Percentiles rank a stretch among this genome's conserved stretches.
Evolutionary conservation across 257 asterid genomes (phyloP).

Genomic region (Capsicum chinense): DNA sequence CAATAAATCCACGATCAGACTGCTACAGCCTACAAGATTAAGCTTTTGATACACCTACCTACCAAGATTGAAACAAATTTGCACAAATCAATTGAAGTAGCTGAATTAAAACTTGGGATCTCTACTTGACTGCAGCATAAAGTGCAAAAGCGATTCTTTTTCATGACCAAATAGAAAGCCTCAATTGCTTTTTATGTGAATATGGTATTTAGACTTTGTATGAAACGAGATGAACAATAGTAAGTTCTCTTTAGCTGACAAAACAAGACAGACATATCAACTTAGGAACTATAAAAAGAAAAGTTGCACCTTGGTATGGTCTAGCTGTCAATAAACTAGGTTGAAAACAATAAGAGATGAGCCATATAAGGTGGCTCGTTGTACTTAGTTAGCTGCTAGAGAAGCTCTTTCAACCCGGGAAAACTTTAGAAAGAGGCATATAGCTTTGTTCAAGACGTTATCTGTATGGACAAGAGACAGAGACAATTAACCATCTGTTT

Average conservation of each 20-base stretch:
- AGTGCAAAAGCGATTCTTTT: neutral
- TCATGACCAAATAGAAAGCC: neutral
- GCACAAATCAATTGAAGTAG: neutral
- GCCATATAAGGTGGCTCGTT: no score
- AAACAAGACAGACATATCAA: no score
- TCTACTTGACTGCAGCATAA: neutral
- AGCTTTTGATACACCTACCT: neutral
- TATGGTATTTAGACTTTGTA: neutral
- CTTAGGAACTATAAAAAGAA: no score
- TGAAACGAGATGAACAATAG: constrained; percentile 6
- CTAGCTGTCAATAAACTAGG: no score
- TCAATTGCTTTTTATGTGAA: neutral
- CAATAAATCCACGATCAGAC: neutral
- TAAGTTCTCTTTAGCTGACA: neutral
- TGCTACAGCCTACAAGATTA: neutral
- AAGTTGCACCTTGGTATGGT: no score
- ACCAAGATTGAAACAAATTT: neutral
- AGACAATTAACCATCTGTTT: no score
- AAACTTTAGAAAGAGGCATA: no score
- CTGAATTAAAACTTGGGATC: neutral
- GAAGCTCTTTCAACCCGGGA: no score
- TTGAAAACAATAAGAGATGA: no score
- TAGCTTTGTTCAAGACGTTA: no score
- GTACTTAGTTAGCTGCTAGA: no score
- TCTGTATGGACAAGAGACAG: no score